Conservation (phyloP, 768 basidiomycete species). For the Boletellus sp. region DNA sequence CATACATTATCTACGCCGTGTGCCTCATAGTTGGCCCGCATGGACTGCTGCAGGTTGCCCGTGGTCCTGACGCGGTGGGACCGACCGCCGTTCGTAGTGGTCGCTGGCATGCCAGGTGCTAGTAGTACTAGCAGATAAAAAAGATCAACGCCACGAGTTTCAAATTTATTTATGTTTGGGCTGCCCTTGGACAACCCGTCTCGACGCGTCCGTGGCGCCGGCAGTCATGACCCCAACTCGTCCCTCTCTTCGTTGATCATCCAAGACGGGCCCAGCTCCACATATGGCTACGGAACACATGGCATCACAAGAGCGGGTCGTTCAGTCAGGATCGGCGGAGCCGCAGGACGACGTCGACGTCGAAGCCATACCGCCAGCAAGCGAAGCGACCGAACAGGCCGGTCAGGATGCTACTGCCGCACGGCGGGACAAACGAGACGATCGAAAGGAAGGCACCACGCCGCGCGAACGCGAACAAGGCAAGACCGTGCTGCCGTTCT, state of each 20-base stretch:
- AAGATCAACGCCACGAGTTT: not conserved
- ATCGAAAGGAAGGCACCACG: slow-evolving; percentile 17
- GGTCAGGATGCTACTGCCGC: not conserved
- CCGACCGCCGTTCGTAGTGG: slow-evolving; percentile 13
- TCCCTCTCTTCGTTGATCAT: not conserved
- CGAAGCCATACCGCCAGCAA: slow-evolving; percentile 6
- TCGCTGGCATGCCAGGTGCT: slow-evolving; percentile 14
- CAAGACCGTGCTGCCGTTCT: slow-evolving; percentile 70
- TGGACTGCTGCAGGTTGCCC: slow-evolving; percentile 36
- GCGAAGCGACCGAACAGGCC: slow-evolving; percentile 5
- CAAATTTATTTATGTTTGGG: not conserved
- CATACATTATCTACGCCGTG: slow-evolving; percentile 60
- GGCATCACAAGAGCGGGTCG: slow-evolving; percentile 3
- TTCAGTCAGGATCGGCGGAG: slow-evolving; percentile 1
- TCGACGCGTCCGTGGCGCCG: slow-evolving; percentile 1
- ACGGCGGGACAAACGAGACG: slow-evolving; percentile 11
- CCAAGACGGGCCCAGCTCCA: not conserved
- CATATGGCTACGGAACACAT: slow-evolving; percentile 15
- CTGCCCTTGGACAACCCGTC: too few species aligned
- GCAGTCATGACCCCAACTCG: not conserved
- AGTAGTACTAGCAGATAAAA: not conserved
- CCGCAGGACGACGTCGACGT: slow-evolving; percentile 10
- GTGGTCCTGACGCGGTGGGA: slow-evolving; percentile 22
- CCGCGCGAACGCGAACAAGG: slow-evolving; percentile 45
- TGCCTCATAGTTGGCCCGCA: slow-evolving; percentile 49